phyloP scores from a whole-genome alignment of 2,329 filamentous ascomycete genomes.

The Diplodia mutila region DNA sequence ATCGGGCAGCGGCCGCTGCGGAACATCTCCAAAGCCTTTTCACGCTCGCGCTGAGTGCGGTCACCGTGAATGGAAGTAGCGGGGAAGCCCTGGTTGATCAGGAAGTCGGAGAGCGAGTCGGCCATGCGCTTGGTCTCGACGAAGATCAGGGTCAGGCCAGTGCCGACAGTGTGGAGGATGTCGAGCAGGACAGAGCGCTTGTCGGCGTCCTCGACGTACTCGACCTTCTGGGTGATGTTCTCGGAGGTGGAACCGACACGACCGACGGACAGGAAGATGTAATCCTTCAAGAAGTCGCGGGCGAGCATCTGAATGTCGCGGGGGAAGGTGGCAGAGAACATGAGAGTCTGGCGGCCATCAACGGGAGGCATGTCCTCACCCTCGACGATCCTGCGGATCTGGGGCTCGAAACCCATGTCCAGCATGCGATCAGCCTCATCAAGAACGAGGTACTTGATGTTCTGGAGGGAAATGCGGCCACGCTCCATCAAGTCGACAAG shows the following conservation, averaged over 20 bases:
- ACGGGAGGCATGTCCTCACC: conserved; percentile 95
- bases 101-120: conserved; percentile 94
- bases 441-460: conserved; percentile 99
- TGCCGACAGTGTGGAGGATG: conserved; percentile 92
- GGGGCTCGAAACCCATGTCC: conserved; percentile 99
- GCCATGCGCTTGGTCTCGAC: conserved; percentile 99
- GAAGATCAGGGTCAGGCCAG: conserved; percentile 91
- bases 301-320: conserved; percentile 99
- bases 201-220: conserved; percentile 95
- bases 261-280: conserved; percentile 97
- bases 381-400: conserved; percentile 98
- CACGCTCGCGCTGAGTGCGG: conserved; percentile 97
- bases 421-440: conserved; percentile 99
- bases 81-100: conserved; percentile 98
- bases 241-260: conserved; percentile 99
- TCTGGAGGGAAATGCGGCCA: conserved; percentile 93
- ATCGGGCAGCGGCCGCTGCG: conserved; percentile 94
- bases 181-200: conserved; percentile 98
- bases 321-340: conserved; percentile 99
- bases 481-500: conserved; percentile 97
- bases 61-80: conserved; percentile 99
- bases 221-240: conserved; percentile 99
- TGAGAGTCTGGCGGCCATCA: conserved; percentile 89
- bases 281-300: conserved; percentile 98
- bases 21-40: conserved; percentile 97